Evolutionary conservation across 2,329 filamentous ascomycete species (phyloP), one percentile per base, ranked within the genome.

Genomic region (Xylaria sp.): DNA sequence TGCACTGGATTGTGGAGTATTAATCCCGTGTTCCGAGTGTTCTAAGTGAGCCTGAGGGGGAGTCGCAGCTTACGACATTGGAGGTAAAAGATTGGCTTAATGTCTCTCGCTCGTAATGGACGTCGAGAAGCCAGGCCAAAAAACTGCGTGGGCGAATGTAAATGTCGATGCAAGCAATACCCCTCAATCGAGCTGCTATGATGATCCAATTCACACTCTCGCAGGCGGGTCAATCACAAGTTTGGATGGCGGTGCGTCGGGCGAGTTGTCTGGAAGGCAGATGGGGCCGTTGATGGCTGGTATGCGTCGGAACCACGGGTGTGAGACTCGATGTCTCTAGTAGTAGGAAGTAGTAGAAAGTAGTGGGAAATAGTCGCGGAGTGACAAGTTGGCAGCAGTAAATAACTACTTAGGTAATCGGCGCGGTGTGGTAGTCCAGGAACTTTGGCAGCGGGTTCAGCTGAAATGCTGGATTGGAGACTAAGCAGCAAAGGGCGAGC

Each of bases 41-140:
- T 68, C 17, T 68, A 66, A 67, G 34, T 62, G 53, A 50, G 60
- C 66, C 65, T 27, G 48, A 47, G 61, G 69, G 69, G 58, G 57
- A 67, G 61, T 67, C 74, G 69, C 69, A 50, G 82, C 82, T 82
- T 76, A 84, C 82, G 79, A 78, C 82, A 83, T 83, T 82, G 77
- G 79, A 80, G 76, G 79, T 72, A 75, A 71, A 67, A 74, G 71
- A 74, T 74, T 67, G 71, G 72, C 73, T 54, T 75, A 75, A 77
- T 78, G 78, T 80, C 79, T 78, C 83, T 80, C 77, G 79, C 84
- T 81, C 81, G 77, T 83, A 80, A 85, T 83, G 74, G 81, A 82
- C 81, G 79, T 68, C 75, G 73, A 75, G 82, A 77, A 78, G 82
- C 78, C 82, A 80, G 81, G 84, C 81, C 74, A 54, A 82, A 82